phyloP scores from a whole-genome alignment of 2,329 filamentous ascomycete genomes.

The Trichoderma atroviride region DNA sequence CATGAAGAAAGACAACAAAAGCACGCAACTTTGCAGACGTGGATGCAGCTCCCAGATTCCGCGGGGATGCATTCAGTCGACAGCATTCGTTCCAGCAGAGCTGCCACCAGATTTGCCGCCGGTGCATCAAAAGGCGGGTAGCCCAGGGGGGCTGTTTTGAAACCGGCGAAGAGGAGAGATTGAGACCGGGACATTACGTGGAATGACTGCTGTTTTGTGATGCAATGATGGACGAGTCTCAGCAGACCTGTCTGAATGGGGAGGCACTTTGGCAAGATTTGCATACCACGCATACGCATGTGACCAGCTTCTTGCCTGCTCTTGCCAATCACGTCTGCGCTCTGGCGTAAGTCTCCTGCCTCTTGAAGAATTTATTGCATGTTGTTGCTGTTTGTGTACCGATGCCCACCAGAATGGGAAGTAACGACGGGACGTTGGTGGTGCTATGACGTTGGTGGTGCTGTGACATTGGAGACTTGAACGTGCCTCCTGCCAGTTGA shows the following conservation, averaged over 20 bases:
- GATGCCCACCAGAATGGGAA: not conserved
- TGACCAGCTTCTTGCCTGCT: not conserved
- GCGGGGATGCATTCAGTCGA: not conserved
- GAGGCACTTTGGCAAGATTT: not conserved
- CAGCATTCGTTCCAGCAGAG: not conserved
- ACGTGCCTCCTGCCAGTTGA: not conserved
- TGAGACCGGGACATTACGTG: not conserved
- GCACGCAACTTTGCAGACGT: not conserved
- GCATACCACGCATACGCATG: not conserved
- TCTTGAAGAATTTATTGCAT: not conserved
- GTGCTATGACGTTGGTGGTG: not conserved
- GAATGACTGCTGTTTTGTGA: not conserved
- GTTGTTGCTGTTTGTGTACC: not conserved
- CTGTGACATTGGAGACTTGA: not conserved
- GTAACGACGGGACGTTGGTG: not conserved
- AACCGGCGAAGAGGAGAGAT: not conserved
- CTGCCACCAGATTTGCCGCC: not conserved
- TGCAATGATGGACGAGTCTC: not conserved
- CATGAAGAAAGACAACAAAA: not conserved
- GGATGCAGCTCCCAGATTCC: not conserved
- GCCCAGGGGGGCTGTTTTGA: not conserved
- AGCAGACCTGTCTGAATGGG: not conserved
- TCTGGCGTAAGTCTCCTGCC: not conserved
- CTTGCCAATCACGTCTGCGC: not conserved
- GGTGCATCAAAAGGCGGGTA: conserved; percentile 5